Evolutionary conservation across 768 basidiomycete genomes (phyloP).

Genomic region (Boletellus emodensis): DNA sequence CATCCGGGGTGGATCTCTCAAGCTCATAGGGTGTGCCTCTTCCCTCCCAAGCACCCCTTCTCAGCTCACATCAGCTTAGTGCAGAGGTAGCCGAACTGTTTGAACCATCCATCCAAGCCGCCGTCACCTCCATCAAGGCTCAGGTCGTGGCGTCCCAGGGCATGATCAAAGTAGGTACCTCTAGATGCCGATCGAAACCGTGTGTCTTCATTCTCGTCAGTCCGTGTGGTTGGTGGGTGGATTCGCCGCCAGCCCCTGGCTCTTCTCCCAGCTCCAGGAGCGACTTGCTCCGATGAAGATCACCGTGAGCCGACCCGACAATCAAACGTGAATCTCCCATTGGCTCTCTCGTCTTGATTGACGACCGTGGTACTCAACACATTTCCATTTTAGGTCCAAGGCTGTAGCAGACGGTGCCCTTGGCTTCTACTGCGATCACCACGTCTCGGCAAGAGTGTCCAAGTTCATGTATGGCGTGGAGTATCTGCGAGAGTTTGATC

Average conservation of each 20-base stretch:
- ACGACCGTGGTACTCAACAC: constrained; percentile 3
- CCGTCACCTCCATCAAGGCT: constrained; percentile 60
- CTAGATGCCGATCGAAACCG: background rate
- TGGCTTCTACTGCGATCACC: constrained; percentile 81
- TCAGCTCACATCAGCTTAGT: constrained; percentile 19
- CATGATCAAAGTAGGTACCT: constrained; percentile 51
- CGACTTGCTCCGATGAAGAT: constrained; percentile 53
- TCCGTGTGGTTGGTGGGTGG: constrained; percentile 84
- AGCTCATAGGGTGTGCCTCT: constrained; percentile 58
- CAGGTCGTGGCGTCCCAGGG: constrained; percentile 70
- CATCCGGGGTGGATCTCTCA: constrained; percentile 68
- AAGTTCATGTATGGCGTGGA: constrained; percentile 83
- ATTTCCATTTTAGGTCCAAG: constrained; percentile 55
- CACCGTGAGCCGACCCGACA: constrained; percentile 70
- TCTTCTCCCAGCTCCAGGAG: constrained; percentile 72
- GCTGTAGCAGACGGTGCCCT: constrained; percentile 82
- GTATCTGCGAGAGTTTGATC: constrained; percentile 65
- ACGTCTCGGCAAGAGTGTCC: constrained; percentile 77
- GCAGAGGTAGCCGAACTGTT: constrained; percentile 65
- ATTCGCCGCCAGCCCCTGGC: constrained; percentile 79
- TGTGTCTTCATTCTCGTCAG: constrained; percentile 32
- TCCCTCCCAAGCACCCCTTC: constrained; percentile 4
- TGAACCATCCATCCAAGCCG: constrained; percentile 75
- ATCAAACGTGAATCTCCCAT: constrained; percentile 57
- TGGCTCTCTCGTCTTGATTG: background rate